Conservation (phyloP, 2,329 filamentous ascomycete species). For the Hypoxylon sp. region DNA sequence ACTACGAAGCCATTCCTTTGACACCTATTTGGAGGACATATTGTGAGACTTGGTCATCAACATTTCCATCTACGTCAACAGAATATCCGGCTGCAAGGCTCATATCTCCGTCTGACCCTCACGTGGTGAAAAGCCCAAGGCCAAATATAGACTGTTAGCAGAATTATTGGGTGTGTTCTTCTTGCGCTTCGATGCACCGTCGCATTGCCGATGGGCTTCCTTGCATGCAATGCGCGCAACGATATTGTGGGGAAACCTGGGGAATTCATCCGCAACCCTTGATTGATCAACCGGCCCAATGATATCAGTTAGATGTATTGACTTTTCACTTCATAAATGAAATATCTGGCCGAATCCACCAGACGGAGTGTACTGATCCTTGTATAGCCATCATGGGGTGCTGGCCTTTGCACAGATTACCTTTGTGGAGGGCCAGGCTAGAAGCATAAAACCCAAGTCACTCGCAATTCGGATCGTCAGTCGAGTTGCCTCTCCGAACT, state of each 20-base stretch:
- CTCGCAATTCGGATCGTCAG: conserved; percentile 38
- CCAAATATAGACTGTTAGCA: conserved; percentile 35
- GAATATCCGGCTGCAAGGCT: conserved; percentile 13
- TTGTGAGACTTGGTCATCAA: neutral
- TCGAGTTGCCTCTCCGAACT: conserved; percentile 37
- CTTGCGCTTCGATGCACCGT: conserved; percentile 12
- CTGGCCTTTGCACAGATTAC: neutral
- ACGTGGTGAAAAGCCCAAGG: neutral
- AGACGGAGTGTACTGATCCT: conserved; percentile 43
- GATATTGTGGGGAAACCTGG: conserved; percentile 48
- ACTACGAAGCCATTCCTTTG: neutral
- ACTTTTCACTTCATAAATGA: conserved; percentile 38
- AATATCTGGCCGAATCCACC: conserved; percentile 45
- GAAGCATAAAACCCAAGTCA: conserved; percentile 42
- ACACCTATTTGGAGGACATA: neutral
- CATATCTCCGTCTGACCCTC: conserved; percentile 1
- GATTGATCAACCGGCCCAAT: conserved; percentile 47
- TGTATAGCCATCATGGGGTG: conserved; percentile 21
- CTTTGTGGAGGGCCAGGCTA: conserved; percentile 15
- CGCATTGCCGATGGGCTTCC: conserved; percentile 34
- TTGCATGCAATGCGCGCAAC: conserved; percentile 34
- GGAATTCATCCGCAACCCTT: conserved; percentile 44
- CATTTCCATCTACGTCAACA: conserved; percentile 2
- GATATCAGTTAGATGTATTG: conserved; percentile 43
- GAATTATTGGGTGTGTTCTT: neutral